Percentiles rank a stretch among this genome's conserved stretches.
Evolutionary conservation across 768 basidiomycete genomes (phyloP).

Genomic region (Tubosaeta sp.): DNA sequence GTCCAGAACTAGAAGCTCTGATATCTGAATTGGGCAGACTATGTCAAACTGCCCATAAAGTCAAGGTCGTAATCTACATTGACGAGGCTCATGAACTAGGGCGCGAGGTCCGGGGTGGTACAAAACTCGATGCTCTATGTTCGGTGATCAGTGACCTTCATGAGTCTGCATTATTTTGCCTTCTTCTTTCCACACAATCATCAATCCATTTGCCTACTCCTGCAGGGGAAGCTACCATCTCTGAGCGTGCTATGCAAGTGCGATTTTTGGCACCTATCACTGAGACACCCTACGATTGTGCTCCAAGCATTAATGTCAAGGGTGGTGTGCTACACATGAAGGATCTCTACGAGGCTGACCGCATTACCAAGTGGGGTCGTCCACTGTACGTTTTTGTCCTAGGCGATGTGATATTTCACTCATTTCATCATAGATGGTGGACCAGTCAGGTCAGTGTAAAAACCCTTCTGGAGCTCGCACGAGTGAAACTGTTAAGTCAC

Average conservation of each 20-base stretch:
- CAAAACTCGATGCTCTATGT: not conserved
- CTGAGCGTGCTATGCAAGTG: not conserved
- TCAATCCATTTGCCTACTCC: not conserved
- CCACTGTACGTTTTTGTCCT: not conserved
- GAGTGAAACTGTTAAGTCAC: not conserved
- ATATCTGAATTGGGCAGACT: not conserved
- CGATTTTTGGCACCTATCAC: not conserved
- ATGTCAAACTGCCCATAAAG: not conserved
- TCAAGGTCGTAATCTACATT: not conserved
- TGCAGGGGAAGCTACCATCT: not conserved
- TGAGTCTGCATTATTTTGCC: not conserved
- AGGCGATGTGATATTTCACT: not conserved
- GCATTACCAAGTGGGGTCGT: not conserved
- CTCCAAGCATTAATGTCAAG: not conserved
- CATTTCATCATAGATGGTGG: not conserved
- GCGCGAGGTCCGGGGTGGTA: too few species aligned
- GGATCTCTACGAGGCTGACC: not conserved
- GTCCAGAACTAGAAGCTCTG: not conserved
- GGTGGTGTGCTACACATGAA: not conserved
- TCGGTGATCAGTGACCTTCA: not conserved
- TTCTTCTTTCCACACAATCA: not conserved
- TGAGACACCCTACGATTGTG: not conserved
- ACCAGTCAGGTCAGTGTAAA: not conserved
- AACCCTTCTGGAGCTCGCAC: not conserved
- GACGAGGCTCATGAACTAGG: not conserved